phyloP scores from a whole-genome alignment of 805 yeast species.

The Zygoascus flipseniorum region DNA sequence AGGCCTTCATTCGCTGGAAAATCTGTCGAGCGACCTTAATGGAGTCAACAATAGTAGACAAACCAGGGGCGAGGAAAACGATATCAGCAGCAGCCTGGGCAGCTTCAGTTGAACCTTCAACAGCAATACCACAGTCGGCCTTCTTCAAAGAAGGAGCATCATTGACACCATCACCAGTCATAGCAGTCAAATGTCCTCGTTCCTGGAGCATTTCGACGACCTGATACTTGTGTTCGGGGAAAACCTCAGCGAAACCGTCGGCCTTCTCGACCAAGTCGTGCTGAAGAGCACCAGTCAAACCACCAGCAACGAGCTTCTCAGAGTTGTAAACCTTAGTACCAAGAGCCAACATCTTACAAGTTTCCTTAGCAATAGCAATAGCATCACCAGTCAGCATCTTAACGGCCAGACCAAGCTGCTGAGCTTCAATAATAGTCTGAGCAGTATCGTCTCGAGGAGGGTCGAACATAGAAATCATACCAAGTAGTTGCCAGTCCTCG shows the following conservation, averaged over 20 bases:
- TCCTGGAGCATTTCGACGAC: slow-evolving; percentile 92
- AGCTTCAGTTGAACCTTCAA: slow-evolving; percentile 96
- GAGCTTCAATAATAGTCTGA: slow-evolving; percentile 87
- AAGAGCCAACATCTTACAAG: slow-evolving; percentile 94
- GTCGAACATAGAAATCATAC: slow-evolving; percentile 98
- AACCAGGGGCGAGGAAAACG: slow-evolving; percentile 92
- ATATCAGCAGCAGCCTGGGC: slow-evolving; percentile 96
- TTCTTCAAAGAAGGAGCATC: slow-evolving; percentile 97
- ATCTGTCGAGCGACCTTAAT: slow-evolving; percentile 91
- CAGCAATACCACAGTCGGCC: slow-evolving; percentile 95
- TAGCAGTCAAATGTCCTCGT: slow-evolving; percentile 95
- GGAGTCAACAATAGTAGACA: slow-evolving; percentile 90
- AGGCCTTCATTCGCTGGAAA: slow-evolving; percentile 99
- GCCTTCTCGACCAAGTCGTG: slow-evolving; percentile 97
- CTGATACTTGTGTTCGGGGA: slow-evolving; percentile 96
- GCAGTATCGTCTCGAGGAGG: slow-evolving; percentile 99
- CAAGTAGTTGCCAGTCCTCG: slow-evolving; percentile 96
- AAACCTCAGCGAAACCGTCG: slow-evolving; percentile 97
- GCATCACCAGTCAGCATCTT: slow-evolving; percentile 99
- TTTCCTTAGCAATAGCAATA: slow-evolving; percentile 97
- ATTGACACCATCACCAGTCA: slow-evolving; percentile 99
- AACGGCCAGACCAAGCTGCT: slow-evolving; percentile 85
- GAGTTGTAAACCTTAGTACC: slow-evolving; percentile 97
- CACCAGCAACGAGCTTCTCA: slow-evolving; percentile 91
- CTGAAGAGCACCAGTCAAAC: slow-evolving; percentile 96